phyloP scores from a whole-genome alignment of 345 rosid genomes.

The Populus pruinosa region DNA sequence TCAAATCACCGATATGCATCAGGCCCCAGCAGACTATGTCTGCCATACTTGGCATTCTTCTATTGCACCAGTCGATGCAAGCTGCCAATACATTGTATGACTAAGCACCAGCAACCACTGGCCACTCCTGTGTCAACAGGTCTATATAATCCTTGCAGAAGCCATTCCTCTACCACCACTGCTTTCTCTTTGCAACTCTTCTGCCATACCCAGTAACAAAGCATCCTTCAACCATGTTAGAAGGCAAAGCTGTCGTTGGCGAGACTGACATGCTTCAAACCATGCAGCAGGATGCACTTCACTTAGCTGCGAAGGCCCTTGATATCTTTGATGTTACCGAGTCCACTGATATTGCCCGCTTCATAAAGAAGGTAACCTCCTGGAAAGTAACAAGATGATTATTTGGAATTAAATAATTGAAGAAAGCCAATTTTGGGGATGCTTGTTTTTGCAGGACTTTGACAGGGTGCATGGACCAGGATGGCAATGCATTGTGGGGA shows the following conservation, averaged over 20 bases:
- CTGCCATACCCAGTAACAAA: neutral
- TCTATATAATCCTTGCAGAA: conserved; percentile 2
- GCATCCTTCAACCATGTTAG: conserved; percentile 45
- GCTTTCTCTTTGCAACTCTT: neutral
- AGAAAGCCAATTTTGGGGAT: neutral
- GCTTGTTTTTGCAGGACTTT: conserved; percentile 24
- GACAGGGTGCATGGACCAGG: conserved; percentile 18
- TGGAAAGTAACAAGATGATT: neutral
- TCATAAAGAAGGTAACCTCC: conserved; percentile 25
- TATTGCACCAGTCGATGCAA: neutral
- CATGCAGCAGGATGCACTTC: conserved; percentile 68
- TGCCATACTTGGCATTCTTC: neutral
- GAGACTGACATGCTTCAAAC: conserved; percentile 73
- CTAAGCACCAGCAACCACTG: neutral
- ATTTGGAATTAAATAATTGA: neutral
- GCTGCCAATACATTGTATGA: neutral
- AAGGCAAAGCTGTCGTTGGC: conserved; percentile 72
- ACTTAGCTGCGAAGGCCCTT: conserved; percentile 51
- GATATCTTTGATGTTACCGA: conserved; percentile 47
- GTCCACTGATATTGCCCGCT: conserved; percentile 33
- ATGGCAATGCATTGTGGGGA: conserved; percentile 33
- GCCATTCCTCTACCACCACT: neutral
- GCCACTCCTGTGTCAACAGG: neutral
- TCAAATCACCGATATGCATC: neutral
- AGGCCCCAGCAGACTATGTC: neutral